A percentile compares a stretch with the other conserved stretches of the same genome.
Evolutionary conservation across 2,329 filamentous ascomycete species (phyloP).

Genomic region (Ophiocordyceps camponoti-leonardi): DNA sequence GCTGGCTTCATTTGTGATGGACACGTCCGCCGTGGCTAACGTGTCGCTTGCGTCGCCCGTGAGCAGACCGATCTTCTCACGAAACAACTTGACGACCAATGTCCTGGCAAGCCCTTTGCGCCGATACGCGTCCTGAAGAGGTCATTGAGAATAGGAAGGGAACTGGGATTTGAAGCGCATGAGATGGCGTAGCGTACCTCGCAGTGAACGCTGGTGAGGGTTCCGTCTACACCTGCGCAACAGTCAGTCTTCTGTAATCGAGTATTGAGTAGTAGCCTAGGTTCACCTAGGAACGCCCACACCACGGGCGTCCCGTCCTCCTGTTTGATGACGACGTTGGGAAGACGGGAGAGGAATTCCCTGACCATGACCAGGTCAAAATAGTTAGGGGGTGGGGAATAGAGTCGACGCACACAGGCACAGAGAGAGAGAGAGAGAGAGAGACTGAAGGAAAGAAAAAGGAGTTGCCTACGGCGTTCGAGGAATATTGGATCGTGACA

Average conservation of each 20-base stretch:
- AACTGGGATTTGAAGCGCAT: background rate
- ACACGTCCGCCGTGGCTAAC: constrained; percentile 47
- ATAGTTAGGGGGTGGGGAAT: background rate
- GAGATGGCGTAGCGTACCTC: constrained; percentile 26
- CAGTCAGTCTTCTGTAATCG: background rate
- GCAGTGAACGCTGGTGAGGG: constrained; percentile 42
- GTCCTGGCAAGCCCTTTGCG: constrained; percentile 45
- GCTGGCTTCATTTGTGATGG: constrained; percentile 40
- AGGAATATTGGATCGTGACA: constrained; percentile 36
- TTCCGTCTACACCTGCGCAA: constrained; percentile 36
- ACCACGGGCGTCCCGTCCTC: constrained; percentile 33
- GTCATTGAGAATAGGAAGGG: no score
- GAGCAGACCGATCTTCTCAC: constrained; percentile 12
- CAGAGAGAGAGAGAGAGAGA: background rate
- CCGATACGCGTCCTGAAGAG: constrained; percentile 35
- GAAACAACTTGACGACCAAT: constrained; percentile 39
- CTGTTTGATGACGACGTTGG: constrained; percentile 28
- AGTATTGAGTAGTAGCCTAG: background rate
- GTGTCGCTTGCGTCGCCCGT: constrained; percentile 25
- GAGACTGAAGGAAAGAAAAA: no score
- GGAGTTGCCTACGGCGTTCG: constrained; percentile 25
- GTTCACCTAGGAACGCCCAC: constrained; percentile 42
- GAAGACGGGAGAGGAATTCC: constrained; percentile 24
- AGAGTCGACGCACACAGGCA: background rate
- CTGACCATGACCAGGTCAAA: constrained; percentile 7